A percentile compares a stretch with the other conserved stretches of the same genome.
Conservation (phyloP, 306 rosid genomes). For the Castanea mollissima region DNA sequence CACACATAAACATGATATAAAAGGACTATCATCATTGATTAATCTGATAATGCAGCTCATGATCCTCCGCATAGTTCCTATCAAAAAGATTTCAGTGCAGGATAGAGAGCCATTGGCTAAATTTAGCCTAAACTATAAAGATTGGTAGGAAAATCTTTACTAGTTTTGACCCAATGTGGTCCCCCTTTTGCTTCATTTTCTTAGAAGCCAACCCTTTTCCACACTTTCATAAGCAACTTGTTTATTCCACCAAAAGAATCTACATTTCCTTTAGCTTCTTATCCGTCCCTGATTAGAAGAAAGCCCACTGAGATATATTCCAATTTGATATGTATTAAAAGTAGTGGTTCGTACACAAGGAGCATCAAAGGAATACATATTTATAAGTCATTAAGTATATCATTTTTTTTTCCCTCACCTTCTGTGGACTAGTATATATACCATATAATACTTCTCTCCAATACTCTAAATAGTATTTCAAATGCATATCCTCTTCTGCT, state of each 20-base stretch:
- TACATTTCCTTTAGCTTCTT: background rate
- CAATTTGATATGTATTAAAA: background rate
- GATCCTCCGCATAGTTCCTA: too few species aligned
- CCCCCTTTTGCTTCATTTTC: background rate
- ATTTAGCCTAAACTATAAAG: background rate
- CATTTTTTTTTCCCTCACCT: too few species aligned
- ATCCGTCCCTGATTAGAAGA: background rate
- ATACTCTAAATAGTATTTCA: background rate
- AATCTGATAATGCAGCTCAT: too few species aligned
- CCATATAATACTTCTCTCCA: too few species aligned
- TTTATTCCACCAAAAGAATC: background rate
- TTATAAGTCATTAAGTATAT: too few species aligned
- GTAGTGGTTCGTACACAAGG: background rate
- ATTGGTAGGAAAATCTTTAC: background rate
- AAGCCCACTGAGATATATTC: conserved; percentile 2
- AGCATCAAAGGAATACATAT: background rate
- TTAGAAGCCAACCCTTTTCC: background rate
- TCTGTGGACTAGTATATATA: background rate
- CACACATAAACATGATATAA: too few species aligned
- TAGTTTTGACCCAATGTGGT: background rate
- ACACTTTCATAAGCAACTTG: background rate
- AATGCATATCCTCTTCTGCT: background rate
- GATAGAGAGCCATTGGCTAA: too few species aligned
- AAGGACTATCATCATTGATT: too few species aligned
- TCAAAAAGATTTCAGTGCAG: too few species aligned